Evolutionary conservation across 2,329 filamentous ascomycete species (phyloP).

Genomic region (Knufia fluminis): DNA sequence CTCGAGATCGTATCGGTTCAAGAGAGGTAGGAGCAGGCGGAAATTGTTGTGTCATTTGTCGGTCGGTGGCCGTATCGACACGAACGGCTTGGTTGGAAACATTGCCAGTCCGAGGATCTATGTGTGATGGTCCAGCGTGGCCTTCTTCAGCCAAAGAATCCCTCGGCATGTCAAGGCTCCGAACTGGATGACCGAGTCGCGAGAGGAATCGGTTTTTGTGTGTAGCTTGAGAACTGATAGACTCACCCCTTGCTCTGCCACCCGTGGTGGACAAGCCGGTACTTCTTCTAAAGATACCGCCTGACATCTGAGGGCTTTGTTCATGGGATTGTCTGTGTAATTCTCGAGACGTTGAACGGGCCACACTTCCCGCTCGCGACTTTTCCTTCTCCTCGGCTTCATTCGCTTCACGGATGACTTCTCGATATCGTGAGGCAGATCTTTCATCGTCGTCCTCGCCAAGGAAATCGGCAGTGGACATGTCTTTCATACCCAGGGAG

Average conservation of each 20-base stretch:
- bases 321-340: conserved; percentile 12
- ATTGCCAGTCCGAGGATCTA: conserved; percentile 20
- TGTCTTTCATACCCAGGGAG: conserved; percentile 56
- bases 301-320: conserved; percentile 21
- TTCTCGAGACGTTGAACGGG: conserved; percentile 10
- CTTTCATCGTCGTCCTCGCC: conserved; percentile 58
- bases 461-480: conserved; percentile 49
- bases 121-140: conserved; percentile 10
- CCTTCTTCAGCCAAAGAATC: conserved; percentile 20
- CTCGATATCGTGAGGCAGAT: conserved; percentile 27
- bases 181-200: conserved; percentile 29
- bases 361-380: conserved; percentile 4
- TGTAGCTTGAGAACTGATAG: conserved; percentile 28
- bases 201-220: conserved; percentile 56
- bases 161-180: conserved; percentile 14
- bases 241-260: conserved; percentile 17
- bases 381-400: conserved; percentile 28
- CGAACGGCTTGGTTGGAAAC: conserved; percentile 19
- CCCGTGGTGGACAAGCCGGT: conserved; percentile 23
- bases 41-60: background rate
- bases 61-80: conserved; percentile 11
- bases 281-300: conserved; percentile 20
- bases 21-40: background rate
- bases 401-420: conserved; percentile 32
- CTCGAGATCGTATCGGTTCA: background rate